phyloP scores from a whole-genome alignment of 2,329 filamentous ascomycete species.

The Fusarium sp. region DNA sequence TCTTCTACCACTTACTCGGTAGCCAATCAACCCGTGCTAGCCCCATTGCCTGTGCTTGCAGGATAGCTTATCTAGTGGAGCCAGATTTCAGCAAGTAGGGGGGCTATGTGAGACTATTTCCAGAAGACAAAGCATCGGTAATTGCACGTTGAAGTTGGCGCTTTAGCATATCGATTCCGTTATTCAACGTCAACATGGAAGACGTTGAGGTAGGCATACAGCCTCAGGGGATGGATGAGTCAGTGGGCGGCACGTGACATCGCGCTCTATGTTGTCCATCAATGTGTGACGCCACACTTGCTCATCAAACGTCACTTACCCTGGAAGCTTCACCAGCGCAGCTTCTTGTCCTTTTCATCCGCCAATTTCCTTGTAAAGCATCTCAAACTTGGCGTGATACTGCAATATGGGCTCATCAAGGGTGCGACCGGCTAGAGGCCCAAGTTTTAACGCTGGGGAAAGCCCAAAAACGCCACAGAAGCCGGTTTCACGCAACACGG shows the following conservation, averaged over 20 bases:
- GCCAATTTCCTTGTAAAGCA: neutral
- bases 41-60: neutral
- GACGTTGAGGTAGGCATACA: neutral
- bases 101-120: neutral
- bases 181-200: too few relatives aligned
- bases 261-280: neutral
- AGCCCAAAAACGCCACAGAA: slow-evolving; percentile 13
- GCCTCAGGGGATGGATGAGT: neutral
- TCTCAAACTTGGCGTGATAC: neutral
- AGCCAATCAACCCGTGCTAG: neutral
- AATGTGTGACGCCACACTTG: slow-evolving; percentile 12
- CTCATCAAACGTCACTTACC: slow-evolving; percentile 16
- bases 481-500: neutral
- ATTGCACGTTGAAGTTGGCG: too few relatives aligned
- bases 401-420: slow-evolving; percentile 20
- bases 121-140: neutral
- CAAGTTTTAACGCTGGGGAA: neutral
- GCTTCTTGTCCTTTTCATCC: neutral
- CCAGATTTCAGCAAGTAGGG: neutral
- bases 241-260: slow-evolving; percentile 24
- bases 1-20: too few relatives aligned
- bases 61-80: neutral
- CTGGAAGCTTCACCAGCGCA: slow-evolving; percentile 17
- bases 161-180: too few relatives aligned
- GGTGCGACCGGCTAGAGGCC: neutral